Percentiles rank a stretch among this genome's conserved stretches.
Conservation (phyloP, 2,329 filamentous ascomycete species). For the Arthroderma sp. region DNA sequence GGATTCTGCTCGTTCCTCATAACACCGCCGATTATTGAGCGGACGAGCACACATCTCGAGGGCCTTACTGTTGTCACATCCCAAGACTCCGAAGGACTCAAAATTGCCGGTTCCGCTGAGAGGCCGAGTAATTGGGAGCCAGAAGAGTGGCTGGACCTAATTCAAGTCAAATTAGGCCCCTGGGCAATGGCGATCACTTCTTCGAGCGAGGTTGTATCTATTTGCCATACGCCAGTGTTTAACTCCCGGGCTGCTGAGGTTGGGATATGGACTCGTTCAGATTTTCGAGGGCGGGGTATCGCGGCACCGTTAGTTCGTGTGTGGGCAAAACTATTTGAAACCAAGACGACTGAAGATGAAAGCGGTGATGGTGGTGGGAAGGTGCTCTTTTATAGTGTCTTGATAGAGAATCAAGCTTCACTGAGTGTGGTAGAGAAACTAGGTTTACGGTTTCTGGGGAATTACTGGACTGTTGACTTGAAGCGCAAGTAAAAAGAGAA, state of each 20-base stretch:
- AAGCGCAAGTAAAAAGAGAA: too few relatives aligned
- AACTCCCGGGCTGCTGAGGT: neutral
- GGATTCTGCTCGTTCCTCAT: neutral
- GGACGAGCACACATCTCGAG: neutral
- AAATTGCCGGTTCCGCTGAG: neutral
- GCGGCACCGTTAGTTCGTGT: neutral
- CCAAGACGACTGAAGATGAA: neutral
- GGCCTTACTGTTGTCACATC: neutral
- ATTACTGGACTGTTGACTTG: neutral
- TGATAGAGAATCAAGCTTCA: neutral
- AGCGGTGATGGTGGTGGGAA: neutral
- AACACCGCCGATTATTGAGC: neutral
- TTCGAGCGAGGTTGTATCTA: neutral
- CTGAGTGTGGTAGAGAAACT: neutral
- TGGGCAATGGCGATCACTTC: neutral
- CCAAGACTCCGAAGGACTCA: neutral
- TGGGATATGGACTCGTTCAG: neutral
- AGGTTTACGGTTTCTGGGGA: neutral
- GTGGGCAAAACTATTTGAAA: neutral
- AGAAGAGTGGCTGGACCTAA: neutral
- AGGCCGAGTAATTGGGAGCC: neutral
- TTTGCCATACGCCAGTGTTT: neutral
- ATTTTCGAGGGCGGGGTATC: neutral
- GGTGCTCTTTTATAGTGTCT: neutral
- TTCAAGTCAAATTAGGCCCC: neutral